Base-by-base conservation (phyloP, 2,329 filamentous ascomycete genomes). In the Neonectria hederae region DNA sequence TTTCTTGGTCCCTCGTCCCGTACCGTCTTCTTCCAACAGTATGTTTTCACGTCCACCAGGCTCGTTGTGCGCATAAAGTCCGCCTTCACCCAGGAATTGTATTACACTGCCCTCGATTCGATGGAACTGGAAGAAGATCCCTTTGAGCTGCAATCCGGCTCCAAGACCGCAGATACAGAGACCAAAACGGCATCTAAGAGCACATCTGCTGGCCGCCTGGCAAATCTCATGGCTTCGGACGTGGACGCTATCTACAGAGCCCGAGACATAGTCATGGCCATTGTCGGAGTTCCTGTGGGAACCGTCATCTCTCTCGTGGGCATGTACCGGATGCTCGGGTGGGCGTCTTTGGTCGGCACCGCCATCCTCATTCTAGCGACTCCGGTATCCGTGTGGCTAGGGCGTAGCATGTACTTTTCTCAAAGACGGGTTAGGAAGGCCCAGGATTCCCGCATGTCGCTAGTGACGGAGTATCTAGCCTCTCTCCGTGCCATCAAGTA, bases 401-500 rank as follows among this genome's bases (percentile, higher is more conserved):
- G 82, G 1, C 82, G 81, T 26, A 75, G 74, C 30, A 87, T 88
- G 80, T 82, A 82, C 54, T 78, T 75, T 35, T 79, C 83, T 22
- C 83, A 88, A 72, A 81, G 80, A 43, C 79, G 81, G n/a, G 83
- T 86, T 52, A 84, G 85, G 65, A 81, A 82, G 59, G 83, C 85
- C 22, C 86, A 87, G 52, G 86, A 89, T 71, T 79, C 81, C 17
- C 83, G 87, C 26, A 84, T 89, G 58, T 87, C 86, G 1, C 80
- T 86, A 21, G 83, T 88, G 19, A 84, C 85, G 1, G 86, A 89
- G 69, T 88, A 87, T 67, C 79, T 89, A 26, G 77, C 81, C 26
- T 87, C 86, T 8, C 87, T 89, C 60, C 82, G 84, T 11, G 84
- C 84, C 17, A 83, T 89, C 75, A 89, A 89, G 70, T 88, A 87